Conservation (phyloP, 441 rosid genomes). For the Kokia cookei region DNA sequence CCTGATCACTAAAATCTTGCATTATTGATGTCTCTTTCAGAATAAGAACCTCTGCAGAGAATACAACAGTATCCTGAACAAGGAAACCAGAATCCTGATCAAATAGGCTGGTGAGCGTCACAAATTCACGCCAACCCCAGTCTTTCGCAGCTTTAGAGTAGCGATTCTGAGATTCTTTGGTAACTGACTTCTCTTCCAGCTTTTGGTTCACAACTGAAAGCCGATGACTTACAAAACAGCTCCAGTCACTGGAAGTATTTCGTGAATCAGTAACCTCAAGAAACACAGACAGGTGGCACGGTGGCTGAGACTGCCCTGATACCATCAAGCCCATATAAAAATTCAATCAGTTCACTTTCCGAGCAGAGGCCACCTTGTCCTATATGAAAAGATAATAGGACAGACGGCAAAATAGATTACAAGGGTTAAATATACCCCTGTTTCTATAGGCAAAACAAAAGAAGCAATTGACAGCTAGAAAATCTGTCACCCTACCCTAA, state of each 20-base stretch:
- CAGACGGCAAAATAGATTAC: background rate
- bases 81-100: constrained; percentile 99
- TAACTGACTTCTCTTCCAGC: constrained; percentile 89
- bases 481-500: background rate
- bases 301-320: constrained; percentile 99
- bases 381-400: background rate
- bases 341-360: constrained; percentile 35
- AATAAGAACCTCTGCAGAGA: constrained; percentile 98
- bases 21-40: constrained; percentile 84
- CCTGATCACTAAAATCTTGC: constrained; percentile 67
- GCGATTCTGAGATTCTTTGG: constrained; percentile 97
- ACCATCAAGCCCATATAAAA: constrained; percentile 39
- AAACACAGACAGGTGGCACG: constrained; percentile 99
- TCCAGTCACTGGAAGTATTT: constrained; percentile 88
- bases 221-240: constrained; percentile 99
- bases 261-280: constrained; percentile 99
- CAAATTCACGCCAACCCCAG: constrained; percentile 99
- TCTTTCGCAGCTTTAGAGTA: constrained; percentile 99
- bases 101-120: constrained; percentile 94
- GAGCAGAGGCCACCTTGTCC: background rate
- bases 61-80: constrained; percentile 85
- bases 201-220: constrained; percentile 92
- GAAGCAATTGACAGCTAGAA: background rate
- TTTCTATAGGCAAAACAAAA: background rate
- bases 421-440: background rate